These are phyloP conservation scores for Simplicillium aogashimaense DNA, from an alignment of 2,329 filamentous ascomycete genomes.

Conservation along the genomic window DNA sequence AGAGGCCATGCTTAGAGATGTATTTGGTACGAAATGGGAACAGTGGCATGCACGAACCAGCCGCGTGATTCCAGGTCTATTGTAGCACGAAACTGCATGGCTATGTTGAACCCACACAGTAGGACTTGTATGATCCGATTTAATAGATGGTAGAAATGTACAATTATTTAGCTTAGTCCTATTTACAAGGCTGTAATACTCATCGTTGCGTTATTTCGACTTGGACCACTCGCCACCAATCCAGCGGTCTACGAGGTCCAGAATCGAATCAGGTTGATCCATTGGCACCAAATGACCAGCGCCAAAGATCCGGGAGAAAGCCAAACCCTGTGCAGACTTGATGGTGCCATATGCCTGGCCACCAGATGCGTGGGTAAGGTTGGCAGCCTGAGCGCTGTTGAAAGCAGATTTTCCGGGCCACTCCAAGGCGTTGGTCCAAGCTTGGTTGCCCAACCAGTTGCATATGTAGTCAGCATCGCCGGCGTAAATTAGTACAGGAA, in stretches of 20 bases:
- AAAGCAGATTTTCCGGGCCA: constrained; percentile 82
- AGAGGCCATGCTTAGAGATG: neutral
- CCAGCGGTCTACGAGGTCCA: constrained; percentile 96
- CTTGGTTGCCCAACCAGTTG: constrained; percentile 98
- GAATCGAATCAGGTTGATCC: constrained; percentile 81
- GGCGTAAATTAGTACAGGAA: constrained; percentile 90
- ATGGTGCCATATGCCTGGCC: constrained; percentile 56
- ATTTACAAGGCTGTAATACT: too few species aligned
- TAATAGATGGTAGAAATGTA: too few species aligned
- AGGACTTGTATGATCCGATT: too few species aligned
- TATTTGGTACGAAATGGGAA: neutral
- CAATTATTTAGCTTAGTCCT: too few species aligned
- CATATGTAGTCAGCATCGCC: constrained; percentile 83
- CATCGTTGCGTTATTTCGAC: constrained; percentile 8
- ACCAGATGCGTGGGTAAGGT: constrained; percentile 49
- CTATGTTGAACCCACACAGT: too few species aligned
- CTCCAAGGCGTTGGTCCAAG: constrained; percentile 88
- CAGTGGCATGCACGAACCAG: neutral
- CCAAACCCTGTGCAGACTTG: constrained; percentile 88
- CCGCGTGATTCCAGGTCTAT: neutral
- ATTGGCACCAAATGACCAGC: constrained; percentile 97
- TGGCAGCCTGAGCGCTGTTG: constrained; percentile 58
- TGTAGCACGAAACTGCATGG: too few species aligned
- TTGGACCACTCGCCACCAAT: constrained; percentile 69
- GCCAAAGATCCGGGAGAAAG: constrained; percentile 80